A percentile compares a stretch with the other conserved stretches of the same genome.
Evolutionary conservation across 2,329 filamentous ascomycete genomes (phyloP).

Genomic region (Westerdykella aurantiaca): DNA sequence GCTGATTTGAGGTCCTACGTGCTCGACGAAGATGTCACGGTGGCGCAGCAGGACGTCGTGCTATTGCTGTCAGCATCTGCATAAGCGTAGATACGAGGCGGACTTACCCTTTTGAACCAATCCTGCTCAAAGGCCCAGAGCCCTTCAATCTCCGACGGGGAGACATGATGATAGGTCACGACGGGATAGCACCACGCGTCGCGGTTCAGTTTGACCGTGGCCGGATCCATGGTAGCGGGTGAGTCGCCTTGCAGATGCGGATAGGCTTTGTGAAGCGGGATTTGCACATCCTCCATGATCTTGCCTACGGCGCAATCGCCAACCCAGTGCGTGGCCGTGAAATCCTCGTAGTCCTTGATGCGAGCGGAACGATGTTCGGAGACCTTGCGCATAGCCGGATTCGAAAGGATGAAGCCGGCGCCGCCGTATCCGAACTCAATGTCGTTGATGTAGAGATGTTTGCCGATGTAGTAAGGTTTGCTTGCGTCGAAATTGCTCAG

Average conservation of each 20-base stretch:
- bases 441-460: constrained; percentile 41
- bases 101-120: constrained; percentile 31
- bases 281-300: constrained; percentile 32
- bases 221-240: constrained; percentile 38
- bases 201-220: constrained; percentile 28
- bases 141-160: constrained; percentile 31
- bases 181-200: constrained; percentile 42
- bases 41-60: constrained; percentile 32
- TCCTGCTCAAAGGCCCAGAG: constrained; percentile 38
- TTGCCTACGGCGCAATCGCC: constrained; percentile 37
- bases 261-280: constrained; percentile 36
- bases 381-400: constrained; percentile 36
- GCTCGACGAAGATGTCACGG: constrained; percentile 34
- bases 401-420: constrained; percentile 41
- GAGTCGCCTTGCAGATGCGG: constrained; percentile 45
- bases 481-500: constrained; percentile 35
- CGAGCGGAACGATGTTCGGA: constrained; percentile 25
- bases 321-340: constrained; percentile 34
- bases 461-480: constrained; percentile 41
- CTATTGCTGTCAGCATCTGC: constrained; percentile 13
- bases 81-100: constrained; percentile 2
- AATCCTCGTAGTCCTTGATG: constrained; percentile 32
- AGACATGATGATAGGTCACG: constrained; percentile 39
- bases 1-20: constrained; percentile 27
- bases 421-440: constrained; percentile 44